Evolutionary conservation across 768 basidiomycete species (phyloP), one percentile per base, ranked within the genome.

Genomic region (Phlebiopsis gigantea): DNA sequence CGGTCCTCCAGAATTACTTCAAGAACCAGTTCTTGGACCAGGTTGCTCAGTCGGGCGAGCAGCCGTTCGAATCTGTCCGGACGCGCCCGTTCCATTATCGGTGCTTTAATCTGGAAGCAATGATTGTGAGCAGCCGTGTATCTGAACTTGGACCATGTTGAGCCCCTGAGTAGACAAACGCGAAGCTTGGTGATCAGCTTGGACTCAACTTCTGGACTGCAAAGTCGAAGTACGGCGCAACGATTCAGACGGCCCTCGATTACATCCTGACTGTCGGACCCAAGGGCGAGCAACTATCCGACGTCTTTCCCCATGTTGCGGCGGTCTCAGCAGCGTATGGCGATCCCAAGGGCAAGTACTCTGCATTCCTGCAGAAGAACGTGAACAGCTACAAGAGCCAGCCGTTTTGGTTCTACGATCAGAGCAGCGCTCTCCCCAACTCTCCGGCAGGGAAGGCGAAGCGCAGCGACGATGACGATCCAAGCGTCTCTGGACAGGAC

Each of bases 11-110:
- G 22, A 47, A 65, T 4, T 83, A 76, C 64, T 82, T 79, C 65
- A 60, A 58, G 14, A 62, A 66, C 44, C 67, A 67, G 46, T 83
- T 76, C 61, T 61, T 63, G 41, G 74, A 79, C 46, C 81, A 83
- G 61, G 74, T 83, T 30, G 76, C 77, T 1, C 69, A 69, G 4
- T 73, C 72, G 44, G 82, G 83, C 5, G 82, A 83, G 62, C 79
- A 83, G 65, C 82, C 82, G 6, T 77, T 82, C 47, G 83, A 83
- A 64, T 75, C 79, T 3, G 70, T 77, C 17, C 76, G 82, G 17
- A 79, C 80, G 5, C 71, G 78, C 12, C 81, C 83, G 5, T 79
- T 65, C 62, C 82, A 83, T 62, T 84, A 84, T 63, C 75, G 82
- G 6, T 75, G 73, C 48, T 84, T 82, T 71, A 83, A 83, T 60